Evolutionary conservation across 2,329 filamentous ascomycete genomes (phyloP).

Genomic region (Colletotrichum theobromicola): DNA sequence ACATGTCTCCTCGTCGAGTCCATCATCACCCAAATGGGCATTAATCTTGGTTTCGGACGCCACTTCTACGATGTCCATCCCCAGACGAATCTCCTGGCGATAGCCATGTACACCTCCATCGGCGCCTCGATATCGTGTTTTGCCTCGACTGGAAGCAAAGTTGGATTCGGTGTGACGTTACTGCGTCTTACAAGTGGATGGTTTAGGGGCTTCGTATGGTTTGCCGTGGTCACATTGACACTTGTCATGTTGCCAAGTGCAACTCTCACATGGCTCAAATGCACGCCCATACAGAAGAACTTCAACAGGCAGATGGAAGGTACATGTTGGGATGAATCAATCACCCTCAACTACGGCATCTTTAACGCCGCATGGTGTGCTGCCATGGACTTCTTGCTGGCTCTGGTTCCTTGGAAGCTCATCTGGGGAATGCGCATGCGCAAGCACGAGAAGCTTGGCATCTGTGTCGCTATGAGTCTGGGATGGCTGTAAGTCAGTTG

Average conservation of each 20-base stretch:
- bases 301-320: conserved; percentile 25
- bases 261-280: conserved; percentile 28
- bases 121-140: conserved; percentile 17
- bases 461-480: conserved; percentile 29
- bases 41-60: conserved; percentile 23
- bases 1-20: conserved; percentile 5
- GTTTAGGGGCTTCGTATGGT: conserved; percentile 30
- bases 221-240: conserved; percentile 26
- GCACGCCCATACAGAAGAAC: conserved; percentile 26
- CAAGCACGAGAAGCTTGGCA: conserved; percentile 31
- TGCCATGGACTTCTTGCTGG: conserved; percentile 31
- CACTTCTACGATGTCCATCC: conserved; percentile 18
- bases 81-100: not conserved
- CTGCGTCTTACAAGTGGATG: conserved; percentile 29
- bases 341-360: conserved; percentile 15
- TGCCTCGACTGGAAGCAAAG: conserved; percentile 26
- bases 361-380: conserved; percentile 13
- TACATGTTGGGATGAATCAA: conserved; percentile 23
- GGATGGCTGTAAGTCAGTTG: conserved; percentile 25
- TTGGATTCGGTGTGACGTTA: conserved; percentile 31
- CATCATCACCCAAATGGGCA: conserved; percentile 19
- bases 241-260: conserved; percentile 24
- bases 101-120: conserved; percentile 3
- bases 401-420: conserved; percentile 33
- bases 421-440: conserved; percentile 33